These are phyloP conservation scores for Verticillium isaacii DNA, from an alignment of 2,329 filamentous ascomycete species.

Conservation along the genomic window DNA sequence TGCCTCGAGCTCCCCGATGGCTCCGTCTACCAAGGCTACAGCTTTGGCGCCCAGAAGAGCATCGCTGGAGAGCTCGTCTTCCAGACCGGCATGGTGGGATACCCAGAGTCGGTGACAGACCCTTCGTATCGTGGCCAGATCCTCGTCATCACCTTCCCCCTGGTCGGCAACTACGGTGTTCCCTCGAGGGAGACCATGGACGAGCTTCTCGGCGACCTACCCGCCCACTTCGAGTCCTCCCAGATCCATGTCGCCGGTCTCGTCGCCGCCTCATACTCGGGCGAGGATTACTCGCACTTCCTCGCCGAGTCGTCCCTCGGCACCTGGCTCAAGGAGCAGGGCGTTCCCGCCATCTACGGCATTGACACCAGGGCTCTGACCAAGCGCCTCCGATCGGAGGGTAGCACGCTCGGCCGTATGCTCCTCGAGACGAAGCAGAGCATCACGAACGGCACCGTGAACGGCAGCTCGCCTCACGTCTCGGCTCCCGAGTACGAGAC, in stretches of 20 bases:
- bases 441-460: conserved; percentile 37
- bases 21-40: conserved; percentile 86
- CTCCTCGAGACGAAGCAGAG: conserved; percentile 59
- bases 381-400: conserved; percentile 88
- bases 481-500: conserved; percentile 58
- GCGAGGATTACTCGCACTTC: conserved; percentile 93
- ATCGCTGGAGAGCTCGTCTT: conserved; percentile 97
- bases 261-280: conserved; percentile 85
- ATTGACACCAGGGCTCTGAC: conserved; percentile 92
- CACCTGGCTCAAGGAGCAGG: conserved; percentile 94
- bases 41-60: conserved; percentile 93
- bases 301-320: conserved; percentile 87
- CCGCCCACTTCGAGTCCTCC: conserved; percentile 87
- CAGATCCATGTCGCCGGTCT: conserved; percentile 93
- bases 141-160: conserved; percentile 90
- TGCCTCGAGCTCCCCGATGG: conserved; percentile 93
- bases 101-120: conserved; percentile 88
- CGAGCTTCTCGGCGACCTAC: conserved; percentile 77
- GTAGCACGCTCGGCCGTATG: conserved; percentile 93
- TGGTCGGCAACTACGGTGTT: conserved; percentile 97
- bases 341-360: conserved; percentile 88
- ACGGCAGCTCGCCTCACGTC: conserved; percentile 18
- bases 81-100: conserved; percentile 99
- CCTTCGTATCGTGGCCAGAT: conserved; percentile 90
- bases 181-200: conserved; percentile 83